Evolutionary conservation across 1,139 yeast genomes (phyloP).

Genomic region (Trichomonascaceae sp.): DNA sequence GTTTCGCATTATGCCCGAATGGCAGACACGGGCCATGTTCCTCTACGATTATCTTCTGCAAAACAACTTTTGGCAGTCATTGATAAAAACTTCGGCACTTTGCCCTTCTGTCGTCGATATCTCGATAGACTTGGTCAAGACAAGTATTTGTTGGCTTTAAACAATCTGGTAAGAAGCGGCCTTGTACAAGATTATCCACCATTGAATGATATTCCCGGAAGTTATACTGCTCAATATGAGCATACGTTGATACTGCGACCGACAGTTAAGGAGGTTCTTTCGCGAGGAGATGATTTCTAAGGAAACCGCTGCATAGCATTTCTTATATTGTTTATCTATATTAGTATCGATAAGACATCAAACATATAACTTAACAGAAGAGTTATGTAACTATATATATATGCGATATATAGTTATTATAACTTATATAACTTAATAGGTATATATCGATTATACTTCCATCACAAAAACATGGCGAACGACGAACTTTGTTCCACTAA

Average conservation of each 20-base stretch:
- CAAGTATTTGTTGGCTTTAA: slow-evolving; percentile 83
- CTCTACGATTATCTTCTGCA: slow-evolving; percentile 60
- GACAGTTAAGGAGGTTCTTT: slow-evolving; percentile 86
- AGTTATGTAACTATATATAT: background rate
- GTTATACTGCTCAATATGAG: slow-evolving; percentile 94
- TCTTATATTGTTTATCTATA: too few relatives aligned
- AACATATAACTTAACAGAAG: background rate
- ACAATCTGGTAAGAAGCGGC: slow-evolving; percentile 78
- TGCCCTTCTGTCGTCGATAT: slow-evolving; percentile 95
- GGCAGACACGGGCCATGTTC: slow-evolving; percentile 43
- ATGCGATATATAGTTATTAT: background rate
- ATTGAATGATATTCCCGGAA: slow-evolving; percentile 73
- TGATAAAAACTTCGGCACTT: slow-evolving; percentile 78
- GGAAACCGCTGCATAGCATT: background rate
- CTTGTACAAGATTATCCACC: slow-evolving; percentile 95
- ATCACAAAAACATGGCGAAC: background rate
- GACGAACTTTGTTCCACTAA: slow-evolving; percentile 24
- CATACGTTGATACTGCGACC: slow-evolving; percentile 91
- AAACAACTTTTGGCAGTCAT: slow-evolving; percentile 60
- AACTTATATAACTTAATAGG: background rate
- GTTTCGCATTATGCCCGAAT: slow-evolving; percentile 85
- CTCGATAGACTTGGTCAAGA: slow-evolving; percentile 89
- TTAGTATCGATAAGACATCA: background rate
- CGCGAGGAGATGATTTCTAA: slow-evolving; percentile 86
- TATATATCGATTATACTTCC: background rate